Percentiles rank a stretch among this genome's conserved stretches.
These are phyloP conservation scores for Termitomyces bulborhizus DNA, from an alignment of 768 basidiomycete genomes.

Conservation along the genomic window DNA sequence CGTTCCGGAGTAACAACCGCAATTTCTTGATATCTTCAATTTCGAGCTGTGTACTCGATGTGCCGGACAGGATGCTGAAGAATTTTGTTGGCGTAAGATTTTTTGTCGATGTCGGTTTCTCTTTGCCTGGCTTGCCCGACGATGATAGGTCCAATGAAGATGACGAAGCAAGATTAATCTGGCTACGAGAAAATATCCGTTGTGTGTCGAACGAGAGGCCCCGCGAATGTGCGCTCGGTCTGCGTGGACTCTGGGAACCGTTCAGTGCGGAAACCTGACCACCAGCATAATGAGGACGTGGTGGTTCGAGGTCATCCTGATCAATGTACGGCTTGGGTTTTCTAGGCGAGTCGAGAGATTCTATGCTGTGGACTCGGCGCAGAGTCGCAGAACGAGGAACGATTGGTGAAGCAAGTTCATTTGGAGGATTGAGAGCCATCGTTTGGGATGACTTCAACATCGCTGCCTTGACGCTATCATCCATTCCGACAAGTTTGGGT, in stretches of 20 bases:
- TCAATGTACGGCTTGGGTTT: conserved; percentile 30
- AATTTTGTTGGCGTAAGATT: conserved; percentile 60
- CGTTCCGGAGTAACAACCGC: conserved; percentile 81
- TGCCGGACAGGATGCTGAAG: conserved; percentile 58
- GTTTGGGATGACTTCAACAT: conserved; percentile 85
- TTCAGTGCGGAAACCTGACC: conserved; percentile 32
- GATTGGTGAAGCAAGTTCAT: conserved; percentile 27
- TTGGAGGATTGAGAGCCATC: conserved; percentile 37
- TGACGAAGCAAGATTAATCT: conserved; percentile 38
- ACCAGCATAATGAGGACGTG: conserved; percentile 26
- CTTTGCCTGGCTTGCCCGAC: conserved; percentile 39
- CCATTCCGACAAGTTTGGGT: conserved; percentile 76
- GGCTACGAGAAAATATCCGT: conserved; percentile 46
- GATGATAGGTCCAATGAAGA: conserved; percentile 39
- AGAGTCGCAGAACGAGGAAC: conserved; percentile 46
- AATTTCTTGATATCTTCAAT: conserved; percentile 85
- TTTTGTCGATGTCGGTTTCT: conserved; percentile 42
- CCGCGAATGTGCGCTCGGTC: conserved; percentile 44
- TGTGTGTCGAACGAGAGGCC: conserved; percentile 56
- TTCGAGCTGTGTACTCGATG: conserved; percentile 74
- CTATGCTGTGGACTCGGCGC: conserved; percentile 68
- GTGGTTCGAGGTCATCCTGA: conserved; percentile 33
- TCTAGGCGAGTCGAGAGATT: conserved; percentile 58
- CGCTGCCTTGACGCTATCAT: conserved; percentile 80
- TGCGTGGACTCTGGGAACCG: conserved; percentile 29